Conservation (phyloP, 441 rosid species). For the Populus hybrid region DNA sequence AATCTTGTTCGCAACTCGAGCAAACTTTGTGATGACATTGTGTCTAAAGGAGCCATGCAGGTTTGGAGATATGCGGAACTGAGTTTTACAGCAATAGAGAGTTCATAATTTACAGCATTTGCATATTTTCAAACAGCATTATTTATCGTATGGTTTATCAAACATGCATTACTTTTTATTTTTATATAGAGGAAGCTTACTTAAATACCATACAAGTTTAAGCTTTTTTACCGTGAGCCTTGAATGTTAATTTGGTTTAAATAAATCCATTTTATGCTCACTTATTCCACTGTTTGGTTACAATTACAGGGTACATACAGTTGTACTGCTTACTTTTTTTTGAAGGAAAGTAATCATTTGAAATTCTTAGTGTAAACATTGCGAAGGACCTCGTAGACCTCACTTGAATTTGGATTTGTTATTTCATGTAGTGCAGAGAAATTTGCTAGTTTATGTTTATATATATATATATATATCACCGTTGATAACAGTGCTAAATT, state of each 20-base stretch:
- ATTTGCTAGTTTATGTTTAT: not conserved
- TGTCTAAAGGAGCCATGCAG: constrained; percentile 95
- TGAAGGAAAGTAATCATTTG: not conserved
- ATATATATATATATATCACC: not conserved
- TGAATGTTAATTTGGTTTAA: not conserved
- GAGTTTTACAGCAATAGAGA: not conserved
- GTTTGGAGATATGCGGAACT: constrained; percentile 33
- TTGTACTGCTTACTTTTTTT: not conserved
- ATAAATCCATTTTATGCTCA: not conserved
- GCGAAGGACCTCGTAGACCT: not conserved
- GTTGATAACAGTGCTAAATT: not conserved
- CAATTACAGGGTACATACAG: not conserved
- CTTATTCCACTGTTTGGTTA: not conserved
- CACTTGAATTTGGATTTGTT: not conserved
- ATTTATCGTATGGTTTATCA: not conserved
- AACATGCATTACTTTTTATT: not conserved
- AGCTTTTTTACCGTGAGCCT: not conserved
- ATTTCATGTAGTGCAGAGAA: not conserved
- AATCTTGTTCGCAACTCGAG: constrained; percentile 97
- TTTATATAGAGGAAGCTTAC: not conserved
- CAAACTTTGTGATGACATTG: constrained; percentile 88
- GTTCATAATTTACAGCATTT: not conserved
- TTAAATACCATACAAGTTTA: too few species aligned
- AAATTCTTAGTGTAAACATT: not conserved
- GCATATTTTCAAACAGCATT: not conserved